Evolutionary conservation across 2,329 filamentous ascomycete species (phyloP).

Genomic region (Alternaria angustiovoidea): DNA sequence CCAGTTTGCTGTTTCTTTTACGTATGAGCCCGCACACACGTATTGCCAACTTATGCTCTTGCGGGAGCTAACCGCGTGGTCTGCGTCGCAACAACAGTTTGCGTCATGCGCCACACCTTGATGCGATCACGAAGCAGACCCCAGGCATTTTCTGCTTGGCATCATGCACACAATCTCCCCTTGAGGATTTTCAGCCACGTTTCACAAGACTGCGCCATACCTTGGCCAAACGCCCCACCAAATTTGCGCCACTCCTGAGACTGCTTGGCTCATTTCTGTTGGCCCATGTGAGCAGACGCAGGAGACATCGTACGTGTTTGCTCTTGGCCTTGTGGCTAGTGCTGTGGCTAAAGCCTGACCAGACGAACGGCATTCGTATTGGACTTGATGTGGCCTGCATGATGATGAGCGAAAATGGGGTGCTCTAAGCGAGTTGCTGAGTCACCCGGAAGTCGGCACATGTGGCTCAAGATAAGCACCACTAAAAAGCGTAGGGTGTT

Average conservation of each 20-base stretch:
- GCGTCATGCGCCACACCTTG: slow-evolving; percentile 22
- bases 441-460: slow-evolving; percentile 18
- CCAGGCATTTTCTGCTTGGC: slow-evolving; percentile 3
- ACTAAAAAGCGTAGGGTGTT: slow-evolving; percentile 10
- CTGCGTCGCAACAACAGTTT: background rate
- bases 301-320: background rate
- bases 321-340: slow-evolving; percentile 18
- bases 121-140: background rate
- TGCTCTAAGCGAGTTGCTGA: slow-evolving; percentile 7
- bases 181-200: slow-evolving; percentile 10
- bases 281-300: background rate
- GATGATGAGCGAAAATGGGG: background rate
- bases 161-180: slow-evolving; percentile 3
- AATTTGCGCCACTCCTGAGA: slow-evolving; percentile 11
- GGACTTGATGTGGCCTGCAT: background rate
- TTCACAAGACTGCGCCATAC: background rate
- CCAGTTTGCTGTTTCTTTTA: background rate
- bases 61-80: slow-evolving; percentile 5
- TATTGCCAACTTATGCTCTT: background rate
- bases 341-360: slow-evolving; percentile 10
- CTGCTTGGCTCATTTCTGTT: background rate
- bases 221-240: background rate
- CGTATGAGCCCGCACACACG: background rate
- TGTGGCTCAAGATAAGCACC: slow-evolving; percentile 2
- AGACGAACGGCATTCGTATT: background rate